Conservation (phyloP, 352 stramenopile species). For the Pythium dissimile region DNA sequence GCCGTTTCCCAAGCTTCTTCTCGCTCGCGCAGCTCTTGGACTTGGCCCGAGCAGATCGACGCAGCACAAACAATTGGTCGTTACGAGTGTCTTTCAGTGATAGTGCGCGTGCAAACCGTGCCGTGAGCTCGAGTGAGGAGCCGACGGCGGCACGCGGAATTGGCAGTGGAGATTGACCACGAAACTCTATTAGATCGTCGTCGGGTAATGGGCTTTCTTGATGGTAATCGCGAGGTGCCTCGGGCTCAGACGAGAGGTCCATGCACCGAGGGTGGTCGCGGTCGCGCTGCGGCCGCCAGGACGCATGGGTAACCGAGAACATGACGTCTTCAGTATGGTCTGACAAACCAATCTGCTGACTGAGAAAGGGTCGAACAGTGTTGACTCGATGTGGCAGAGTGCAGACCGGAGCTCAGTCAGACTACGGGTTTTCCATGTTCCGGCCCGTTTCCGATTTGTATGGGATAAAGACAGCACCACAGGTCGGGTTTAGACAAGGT, state of each 20-base stretch:
- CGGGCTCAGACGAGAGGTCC: too few relatives aligned
- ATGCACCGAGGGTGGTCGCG: too few relatives aligned
- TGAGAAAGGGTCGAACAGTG: too few relatives aligned
- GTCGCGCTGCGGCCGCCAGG: conserved; percentile 1
- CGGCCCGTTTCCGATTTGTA: not conserved
- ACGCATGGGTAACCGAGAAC: conserved; percentile 1
- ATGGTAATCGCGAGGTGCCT: too few relatives aligned
- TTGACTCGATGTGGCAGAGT: too few relatives aligned
- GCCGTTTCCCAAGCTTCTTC: conserved; percentile 18
- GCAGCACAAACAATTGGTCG: not conserved
- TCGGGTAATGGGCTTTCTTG: too few relatives aligned
- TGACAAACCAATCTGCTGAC: too few relatives aligned
- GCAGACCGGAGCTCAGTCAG: too few relatives aligned
- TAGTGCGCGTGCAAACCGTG: conserved; percentile 40
- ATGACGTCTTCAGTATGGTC: not conserved
- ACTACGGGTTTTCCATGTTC: not conserved
- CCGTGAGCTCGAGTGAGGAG: conserved; percentile 21
- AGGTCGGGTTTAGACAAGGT: too few relatives aligned
- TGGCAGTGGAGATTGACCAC: not conserved
- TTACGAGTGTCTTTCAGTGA: conserved; percentile 11
- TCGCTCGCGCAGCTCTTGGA: conserved; percentile 32
- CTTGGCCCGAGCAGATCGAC: not conserved
- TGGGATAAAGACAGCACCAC: not conserved
- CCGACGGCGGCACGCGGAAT: not conserved
- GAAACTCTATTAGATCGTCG: not conserved